A percentile compares a stretch with the other conserved stretches of the same genome.
These are phyloP conservation scores for Pezicula neosporulosa DNA, from an alignment of 2,329 filamentous ascomycete genomes.

Conservation along the genomic window DNA sequence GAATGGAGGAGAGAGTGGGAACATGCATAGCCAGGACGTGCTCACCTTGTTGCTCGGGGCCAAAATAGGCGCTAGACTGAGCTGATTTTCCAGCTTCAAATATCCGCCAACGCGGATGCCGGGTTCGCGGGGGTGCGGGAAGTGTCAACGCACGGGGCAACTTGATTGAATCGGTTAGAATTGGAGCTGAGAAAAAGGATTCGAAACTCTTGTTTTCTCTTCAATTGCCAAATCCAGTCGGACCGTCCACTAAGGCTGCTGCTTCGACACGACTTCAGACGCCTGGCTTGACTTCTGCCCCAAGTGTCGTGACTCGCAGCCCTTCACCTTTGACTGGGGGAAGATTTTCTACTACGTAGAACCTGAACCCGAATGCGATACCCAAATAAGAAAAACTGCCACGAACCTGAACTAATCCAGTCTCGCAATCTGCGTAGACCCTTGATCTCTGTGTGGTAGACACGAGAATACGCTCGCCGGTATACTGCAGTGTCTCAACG, in stretches of 20 bases:
- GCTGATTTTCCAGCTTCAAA: slow-evolving; percentile 16
- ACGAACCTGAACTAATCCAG: not conserved
- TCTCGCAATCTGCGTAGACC: too few relatives aligned
- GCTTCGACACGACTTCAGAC: too few relatives aligned
- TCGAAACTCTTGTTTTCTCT: not conserved
- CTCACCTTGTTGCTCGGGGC: slow-evolving; percentile 15
- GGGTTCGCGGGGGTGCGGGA: slow-evolving; percentile 18
- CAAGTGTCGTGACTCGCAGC: too few relatives aligned
- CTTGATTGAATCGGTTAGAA: slow-evolving; percentile 17
- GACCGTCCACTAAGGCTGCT: not conserved
- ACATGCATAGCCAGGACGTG: slow-evolving; percentile 22
- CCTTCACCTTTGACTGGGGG: too few relatives aligned
- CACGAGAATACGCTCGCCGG: slow-evolving; percentile 7
- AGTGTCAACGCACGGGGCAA: slow-evolving; percentile 22
- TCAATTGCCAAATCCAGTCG: not conserved
- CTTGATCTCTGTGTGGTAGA: too few relatives aligned
- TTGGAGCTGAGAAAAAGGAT: not conserved
- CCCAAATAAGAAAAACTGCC: not conserved
- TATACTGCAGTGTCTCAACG: slow-evolving; percentile 22
- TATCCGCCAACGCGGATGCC: slow-evolving; percentile 25
- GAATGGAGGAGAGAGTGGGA: slow-evolving; percentile 1
- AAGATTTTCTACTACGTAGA: too few relatives aligned
- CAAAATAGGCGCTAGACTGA: slow-evolving; percentile 16
- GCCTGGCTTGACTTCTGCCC: too few relatives aligned
- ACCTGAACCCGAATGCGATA: too few relatives aligned